phyloP scores from a whole-genome alignment of 768 basidiomycete genomes.

The Multifurca ochricompacta region DNA sequence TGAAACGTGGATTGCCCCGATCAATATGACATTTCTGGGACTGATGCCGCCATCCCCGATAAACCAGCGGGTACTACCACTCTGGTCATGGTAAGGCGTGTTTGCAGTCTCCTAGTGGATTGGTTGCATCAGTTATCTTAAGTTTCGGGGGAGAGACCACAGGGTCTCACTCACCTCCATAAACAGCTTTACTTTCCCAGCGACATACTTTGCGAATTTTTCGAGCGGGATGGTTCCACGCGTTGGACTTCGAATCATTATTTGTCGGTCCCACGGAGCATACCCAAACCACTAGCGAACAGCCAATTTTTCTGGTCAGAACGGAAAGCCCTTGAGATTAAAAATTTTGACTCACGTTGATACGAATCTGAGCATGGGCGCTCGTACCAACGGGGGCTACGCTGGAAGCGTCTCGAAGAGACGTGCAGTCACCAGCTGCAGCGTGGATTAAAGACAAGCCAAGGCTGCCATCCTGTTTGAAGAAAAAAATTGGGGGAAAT shows the following conservation, averaged over 20 bases:
- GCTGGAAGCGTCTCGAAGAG: background rate
- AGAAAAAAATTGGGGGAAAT: slow-evolving; percentile 9
- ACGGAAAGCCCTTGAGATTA: background rate
- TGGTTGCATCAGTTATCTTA: background rate
- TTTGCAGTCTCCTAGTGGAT: background rate
- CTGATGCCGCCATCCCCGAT: background rate
- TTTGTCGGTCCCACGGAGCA: background rate
- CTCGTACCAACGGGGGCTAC: background rate
- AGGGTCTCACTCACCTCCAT: background rate
- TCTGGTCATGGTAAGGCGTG: rapidly evolving
- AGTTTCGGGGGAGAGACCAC: background rate
- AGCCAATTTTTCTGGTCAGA: background rate
- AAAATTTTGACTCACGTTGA: background rate
- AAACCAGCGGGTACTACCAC: background rate
- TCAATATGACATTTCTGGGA: background rate
- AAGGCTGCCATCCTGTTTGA: background rate
- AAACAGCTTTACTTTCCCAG: background rate
- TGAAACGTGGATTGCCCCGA: slow-evolving; percentile 8
- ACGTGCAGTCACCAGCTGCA: background rate
- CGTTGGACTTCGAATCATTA: background rate
- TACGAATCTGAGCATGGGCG: slow-evolving; percentile 11
- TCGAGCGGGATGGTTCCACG: background rate
- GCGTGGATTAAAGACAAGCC: background rate
- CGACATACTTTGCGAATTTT: slow-evolving; percentile 10
- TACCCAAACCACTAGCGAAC: slow-evolving; percentile 11